Evolutionary conservation across 257 asterid species (phyloP).

Genomic region (Solanum pinnatisectum): DNA sequence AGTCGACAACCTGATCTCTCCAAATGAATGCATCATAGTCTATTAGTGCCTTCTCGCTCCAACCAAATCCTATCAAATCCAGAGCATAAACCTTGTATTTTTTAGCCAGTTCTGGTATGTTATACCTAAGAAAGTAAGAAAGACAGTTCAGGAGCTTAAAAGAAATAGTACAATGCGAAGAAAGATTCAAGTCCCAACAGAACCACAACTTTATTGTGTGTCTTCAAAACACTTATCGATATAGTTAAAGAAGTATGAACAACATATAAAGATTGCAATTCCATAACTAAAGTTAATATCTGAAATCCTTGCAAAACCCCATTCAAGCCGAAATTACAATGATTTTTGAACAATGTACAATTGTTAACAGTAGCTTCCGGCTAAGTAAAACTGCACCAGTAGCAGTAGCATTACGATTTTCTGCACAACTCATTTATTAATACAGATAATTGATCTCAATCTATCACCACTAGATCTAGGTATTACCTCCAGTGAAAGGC

Average conservation of each 20-base stretch:
- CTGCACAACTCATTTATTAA: neutral
- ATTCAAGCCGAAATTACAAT: neutral
- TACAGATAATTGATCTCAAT: neutral
- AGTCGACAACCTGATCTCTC: conserved; percentile 93
- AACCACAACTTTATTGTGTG: neutral
- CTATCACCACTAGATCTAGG: neutral
- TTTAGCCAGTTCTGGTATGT: conserved; percentile 84
- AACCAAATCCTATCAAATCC: conserved; percentile 89
- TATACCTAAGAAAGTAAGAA: conserved; percentile 42
- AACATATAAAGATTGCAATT: neutral
- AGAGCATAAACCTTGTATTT: conserved; percentile 79
- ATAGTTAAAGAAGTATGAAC: neutral
- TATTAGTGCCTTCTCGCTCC: conserved; percentile 97
- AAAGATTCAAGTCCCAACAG: neutral
- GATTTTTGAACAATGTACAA: neutral
- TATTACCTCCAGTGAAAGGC: conserved; percentile 92
- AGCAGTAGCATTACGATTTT: neutral
- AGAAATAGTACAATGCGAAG: neutral
- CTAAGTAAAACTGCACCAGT: neutral
- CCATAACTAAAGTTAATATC: neutral
- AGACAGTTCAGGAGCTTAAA: neutral
- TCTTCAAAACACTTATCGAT: neutral
- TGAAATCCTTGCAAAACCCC: neutral
- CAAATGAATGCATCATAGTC: conserved; percentile 85
- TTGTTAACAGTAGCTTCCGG: neutral